phyloP scores from a whole-genome alignment of 805 yeast species.

The Vanderwaltozyma verrucispora region DNA sequence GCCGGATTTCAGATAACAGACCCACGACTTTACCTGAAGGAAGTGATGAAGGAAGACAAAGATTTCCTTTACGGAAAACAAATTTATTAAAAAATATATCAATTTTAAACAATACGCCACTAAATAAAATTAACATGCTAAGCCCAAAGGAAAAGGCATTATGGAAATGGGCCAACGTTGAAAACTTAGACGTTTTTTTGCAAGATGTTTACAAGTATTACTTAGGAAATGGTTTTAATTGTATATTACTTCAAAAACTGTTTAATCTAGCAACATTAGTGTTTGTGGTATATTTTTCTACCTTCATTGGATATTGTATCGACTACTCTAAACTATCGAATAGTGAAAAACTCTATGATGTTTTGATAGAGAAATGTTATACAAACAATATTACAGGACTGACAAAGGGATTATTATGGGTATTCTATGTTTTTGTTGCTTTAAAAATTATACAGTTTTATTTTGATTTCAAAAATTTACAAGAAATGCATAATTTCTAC shows the following conservation, averaged over 20 bases:
- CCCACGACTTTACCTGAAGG: neutral
- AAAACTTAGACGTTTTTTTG: slow-evolving; percentile 78
- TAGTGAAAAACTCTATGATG: slow-evolving; percentile 27
- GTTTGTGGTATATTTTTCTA: slow-evolving; percentile 70
- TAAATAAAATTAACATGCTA: slow-evolving; percentile 31
- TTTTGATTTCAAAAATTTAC: slow-evolving; percentile 54
- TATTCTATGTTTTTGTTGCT: slow-evolving; percentile 44
- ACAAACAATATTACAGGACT: slow-evolving; percentile 34
- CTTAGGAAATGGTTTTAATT: slow-evolving; percentile 71
- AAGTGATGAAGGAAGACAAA: neutral
- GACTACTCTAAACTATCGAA: slow-evolving; percentile 43
- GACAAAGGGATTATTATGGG: slow-evolving; percentile 53
- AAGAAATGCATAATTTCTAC: slow-evolving; percentile 72
- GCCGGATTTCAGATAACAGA: neutral
- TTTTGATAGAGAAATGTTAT: slow-evolving; percentile 31
- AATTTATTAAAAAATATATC: slow-evolving; percentile 17
- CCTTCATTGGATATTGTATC: slow-evolving; percentile 74
- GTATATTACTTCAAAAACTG: slow-evolving; percentile 57
- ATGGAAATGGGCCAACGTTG: slow-evolving; percentile 96
- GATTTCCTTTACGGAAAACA: slow-evolving; percentile 12
- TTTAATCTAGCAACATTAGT: slow-evolving; percentile 65
- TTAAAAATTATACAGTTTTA: slow-evolving; percentile 46
- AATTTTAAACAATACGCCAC: slow-evolving; percentile 19
- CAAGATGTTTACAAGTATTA: slow-evolving; percentile 78
- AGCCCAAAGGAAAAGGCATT: slow-evolving; percentile 68